These are phyloP conservation scores for Melampsora americana DNA, from an alignment of 1,284 basidiomycete species.

Conservation along the genomic window DNA sequence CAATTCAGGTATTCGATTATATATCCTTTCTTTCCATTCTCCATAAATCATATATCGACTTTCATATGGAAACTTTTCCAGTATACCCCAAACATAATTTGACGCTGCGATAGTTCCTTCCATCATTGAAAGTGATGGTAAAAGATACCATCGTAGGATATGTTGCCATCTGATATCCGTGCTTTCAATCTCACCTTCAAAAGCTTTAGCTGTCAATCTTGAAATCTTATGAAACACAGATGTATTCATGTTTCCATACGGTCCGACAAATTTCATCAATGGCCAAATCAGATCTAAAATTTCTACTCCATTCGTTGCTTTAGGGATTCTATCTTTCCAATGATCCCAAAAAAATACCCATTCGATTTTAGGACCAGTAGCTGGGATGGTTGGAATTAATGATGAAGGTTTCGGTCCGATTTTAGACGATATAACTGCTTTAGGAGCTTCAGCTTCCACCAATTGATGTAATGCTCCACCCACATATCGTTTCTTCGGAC, in stretches of 20 bases:
- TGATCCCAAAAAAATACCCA: conserved; percentile 85
- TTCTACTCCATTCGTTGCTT: conserved; percentile 66
- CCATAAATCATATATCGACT: conserved; percentile 86
- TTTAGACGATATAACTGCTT: conserved; percentile 61
- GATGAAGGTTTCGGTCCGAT: conserved; percentile 58
- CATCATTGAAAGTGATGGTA: conserved; percentile 82
- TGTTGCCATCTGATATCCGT: conserved; percentile 65
- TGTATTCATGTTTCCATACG: conserved; percentile 70
- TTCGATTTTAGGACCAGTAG: conserved; percentile 67
- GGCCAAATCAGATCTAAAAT: conserved; percentile 55
- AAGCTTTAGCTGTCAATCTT: conserved; percentile 47
- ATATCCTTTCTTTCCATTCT: conserved; percentile 80
- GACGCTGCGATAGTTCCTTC: conserved; percentile 79
- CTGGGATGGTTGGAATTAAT: conserved; percentile 59
- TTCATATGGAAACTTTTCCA: conserved; percentile 72
- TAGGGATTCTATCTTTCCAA: conserved; percentile 71
- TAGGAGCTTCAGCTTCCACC: conserved; percentile 60
- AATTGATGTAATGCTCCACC: conserved; percentile 46
- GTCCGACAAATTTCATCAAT: conserved; percentile 64
- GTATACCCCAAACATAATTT: conserved; percentile 80
- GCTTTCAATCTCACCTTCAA: conserved; percentile 51
- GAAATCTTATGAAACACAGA: conserved; percentile 62
- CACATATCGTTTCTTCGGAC: conserved; percentile 32
- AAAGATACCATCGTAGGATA: conserved; percentile 72
- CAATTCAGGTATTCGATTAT: conserved; percentile 56